These are phyloP conservation scores for Pelargonium cotyledonis DNA, from an alignment of 441 rosid genomes.

Conservation along the genomic window DNA sequence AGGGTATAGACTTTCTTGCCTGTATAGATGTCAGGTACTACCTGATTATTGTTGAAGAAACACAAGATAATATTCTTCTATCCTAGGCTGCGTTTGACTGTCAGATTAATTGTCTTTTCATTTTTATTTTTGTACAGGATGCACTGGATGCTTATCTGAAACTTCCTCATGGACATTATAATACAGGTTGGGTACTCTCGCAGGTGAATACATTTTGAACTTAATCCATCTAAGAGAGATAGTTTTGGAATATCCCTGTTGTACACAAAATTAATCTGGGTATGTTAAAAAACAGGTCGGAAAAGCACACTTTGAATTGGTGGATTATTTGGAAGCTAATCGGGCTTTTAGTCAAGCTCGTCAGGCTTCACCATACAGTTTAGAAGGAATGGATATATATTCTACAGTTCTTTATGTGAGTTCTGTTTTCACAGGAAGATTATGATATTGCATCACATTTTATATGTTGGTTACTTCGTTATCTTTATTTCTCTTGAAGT, in stretches of 20 bases:
- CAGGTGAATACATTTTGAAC: conserved; percentile 48
- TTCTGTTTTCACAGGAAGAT: conserved; percentile 14
- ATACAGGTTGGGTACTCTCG: conserved; percentile 92
- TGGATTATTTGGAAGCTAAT: conserved; percentile 90
- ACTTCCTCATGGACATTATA: conserved; percentile 81
- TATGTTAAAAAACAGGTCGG: conserved; percentile 60
- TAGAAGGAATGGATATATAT: conserved; percentile 94
- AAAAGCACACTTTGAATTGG: conserved; percentile 78
- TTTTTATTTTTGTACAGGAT: conserved; percentile 43
- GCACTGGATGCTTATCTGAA: conserved; percentile 68
- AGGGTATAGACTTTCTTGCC: conserved; percentile 83
- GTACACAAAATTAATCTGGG: conserved; percentile 11
- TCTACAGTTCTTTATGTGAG: conserved; percentile 94
- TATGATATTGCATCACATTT: neutral
- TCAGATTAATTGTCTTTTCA: conserved; percentile 27
- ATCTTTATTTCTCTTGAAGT: conserved; percentile 1
- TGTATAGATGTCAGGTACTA: conserved; percentile 80
- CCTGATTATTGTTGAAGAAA: conserved; percentile 14
- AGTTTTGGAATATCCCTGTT: conserved; percentile 2
- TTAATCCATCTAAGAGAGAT: conserved; percentile 2
- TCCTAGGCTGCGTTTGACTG: conserved; percentile 17
- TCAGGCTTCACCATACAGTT: conserved; percentile 68
- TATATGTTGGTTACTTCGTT: neutral
- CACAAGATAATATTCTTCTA: conserved; percentile 16
- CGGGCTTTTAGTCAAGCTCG: conserved; percentile 78